These are phyloP conservation scores for Aureobasidium uvarum DNA, from an alignment of 2,329 filamentous ascomycete genomes.

Conservation along the genomic window DNA sequence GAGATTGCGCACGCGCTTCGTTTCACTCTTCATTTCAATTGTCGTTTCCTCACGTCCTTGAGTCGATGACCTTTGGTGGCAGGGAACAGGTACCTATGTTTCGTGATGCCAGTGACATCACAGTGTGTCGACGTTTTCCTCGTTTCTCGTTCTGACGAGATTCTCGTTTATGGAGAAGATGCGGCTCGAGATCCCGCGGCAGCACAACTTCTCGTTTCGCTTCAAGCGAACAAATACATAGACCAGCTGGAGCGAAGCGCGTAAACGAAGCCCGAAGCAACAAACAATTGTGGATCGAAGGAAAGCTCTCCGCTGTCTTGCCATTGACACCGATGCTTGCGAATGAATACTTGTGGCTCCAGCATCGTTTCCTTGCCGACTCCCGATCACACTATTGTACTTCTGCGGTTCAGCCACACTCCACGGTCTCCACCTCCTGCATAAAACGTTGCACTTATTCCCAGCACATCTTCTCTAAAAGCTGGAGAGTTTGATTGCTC, in stretches of 20 bases:
- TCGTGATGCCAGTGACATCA: conserved; percentile 1
- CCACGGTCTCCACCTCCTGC: conserved; percentile 2
- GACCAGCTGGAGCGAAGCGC: background rate
- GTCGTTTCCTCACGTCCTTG: background rate
- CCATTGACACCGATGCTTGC: background rate
- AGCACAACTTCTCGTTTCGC: background rate
- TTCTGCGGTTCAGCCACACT: conserved; percentile 2
- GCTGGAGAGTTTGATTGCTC: conserved; percentile 6
- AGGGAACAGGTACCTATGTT: background rate
- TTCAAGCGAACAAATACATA: background rate
- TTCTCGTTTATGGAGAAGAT: conserved; percentile 12
- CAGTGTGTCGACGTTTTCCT: conserved; percentile 15
- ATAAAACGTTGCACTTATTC: background rate
- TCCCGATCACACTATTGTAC: background rate
- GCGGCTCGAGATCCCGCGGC: conserved; percentile 9
- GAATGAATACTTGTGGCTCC: background rate
- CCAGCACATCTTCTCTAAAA: background rate
- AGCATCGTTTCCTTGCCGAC: background rate
- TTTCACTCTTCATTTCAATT: conserved; percentile 17
- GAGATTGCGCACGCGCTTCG: background rate
- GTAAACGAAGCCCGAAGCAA: background rate
- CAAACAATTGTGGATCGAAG: background rate
- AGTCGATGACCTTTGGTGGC: background rate
- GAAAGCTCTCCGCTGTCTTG: background rate
- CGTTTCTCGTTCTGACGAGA: background rate